Evolutionary conservation across 371 early-diverging fungal genomes (phyloP), one percentile per base, ranked within the genome.

Genomic region (Actinomortierella wolfii): DNA sequence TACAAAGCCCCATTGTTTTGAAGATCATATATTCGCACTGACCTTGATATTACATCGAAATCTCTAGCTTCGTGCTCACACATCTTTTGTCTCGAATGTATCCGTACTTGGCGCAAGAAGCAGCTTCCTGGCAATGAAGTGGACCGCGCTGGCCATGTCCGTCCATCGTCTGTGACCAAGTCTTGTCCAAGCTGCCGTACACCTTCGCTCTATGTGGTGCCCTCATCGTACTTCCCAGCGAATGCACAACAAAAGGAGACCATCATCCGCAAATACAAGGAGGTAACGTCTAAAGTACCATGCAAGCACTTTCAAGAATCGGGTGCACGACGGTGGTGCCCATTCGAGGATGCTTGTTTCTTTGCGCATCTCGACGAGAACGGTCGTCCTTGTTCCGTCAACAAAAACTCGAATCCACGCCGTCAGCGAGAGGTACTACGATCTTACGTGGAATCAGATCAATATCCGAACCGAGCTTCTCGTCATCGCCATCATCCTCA

Each of bases 101-200:
- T 79, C 57, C 66, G 79, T 24, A 58, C 64, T 7, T 80, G 81
- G 81, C 54, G 81, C 29, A 46, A 69, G 44, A 79, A 76, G 49
- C 54, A 69, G 8, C 54, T 58, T 13, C 56, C 73, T 18, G 24
- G 28, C 3, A 34, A 51, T 20, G 62, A 63, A 15, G 24, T 67
- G 9, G 25, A 57, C 5, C 54, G 51, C 0, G 13, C 44, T 51
- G 47, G 26, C 24, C n/a, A 63, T 18, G 41, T 45, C 51, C 43
- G 56, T 1, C 60, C 40, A 14, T 20, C 23, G 20, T 61, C 68
- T 3, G 76, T 73, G n/a, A 74, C 76, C 14, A 69, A 77, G 25
- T 69, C 71, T 2, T 80, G 81, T 23, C 79, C 81, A 13, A 67
- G 74, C 34, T 80, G 81, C 51, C 58, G 81, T 14, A 67, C 70